A percentile compares a stretch with the other conserved stretches of the same genome.
These are phyloP conservation scores for Micractinium conductrix DNA, from an alignment of 139 green algal genomes.

Conservation along the genomic window DNA sequence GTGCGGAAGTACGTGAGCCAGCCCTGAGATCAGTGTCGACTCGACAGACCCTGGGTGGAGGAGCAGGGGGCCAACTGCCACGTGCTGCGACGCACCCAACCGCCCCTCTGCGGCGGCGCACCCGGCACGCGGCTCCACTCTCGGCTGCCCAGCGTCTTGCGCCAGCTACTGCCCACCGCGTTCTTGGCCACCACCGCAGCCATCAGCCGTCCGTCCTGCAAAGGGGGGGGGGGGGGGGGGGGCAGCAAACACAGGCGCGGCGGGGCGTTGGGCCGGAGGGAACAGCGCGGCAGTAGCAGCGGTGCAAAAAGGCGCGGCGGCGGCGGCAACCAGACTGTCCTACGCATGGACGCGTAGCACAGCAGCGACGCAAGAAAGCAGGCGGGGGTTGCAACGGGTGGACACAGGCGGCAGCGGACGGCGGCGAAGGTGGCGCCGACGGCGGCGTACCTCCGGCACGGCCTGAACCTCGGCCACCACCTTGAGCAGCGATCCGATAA, in stretches of 20 bases:
- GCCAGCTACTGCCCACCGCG: slow-evolving; percentile 77
- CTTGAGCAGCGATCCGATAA: slow-evolving; percentile 66
- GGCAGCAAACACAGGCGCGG: background rate
- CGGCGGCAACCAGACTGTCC: too few species aligned
- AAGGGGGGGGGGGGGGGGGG: background rate
- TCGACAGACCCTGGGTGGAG: too few species aligned
- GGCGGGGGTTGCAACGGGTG: too few species aligned
- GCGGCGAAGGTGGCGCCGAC: too few species aligned
- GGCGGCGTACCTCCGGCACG: slow-evolving; percentile 64
- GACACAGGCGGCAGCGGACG: too few species aligned
- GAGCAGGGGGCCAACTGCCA: too few species aligned
- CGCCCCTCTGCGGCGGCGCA: too few species aligned
- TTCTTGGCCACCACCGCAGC: slow-evolving; percentile 85
- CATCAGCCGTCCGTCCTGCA: slow-evolving; percentile 73
- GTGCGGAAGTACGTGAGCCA: too few species aligned
- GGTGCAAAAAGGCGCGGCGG: background rate
- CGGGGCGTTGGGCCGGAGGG: background rate
- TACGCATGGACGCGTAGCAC: too few species aligned
- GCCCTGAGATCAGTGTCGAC: too few species aligned
- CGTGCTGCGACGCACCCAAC: too few species aligned
- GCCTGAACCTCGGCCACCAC: slow-evolving; percentile 60
- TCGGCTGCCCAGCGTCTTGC: slow-evolving; percentile 78
- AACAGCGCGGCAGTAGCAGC: background rate
- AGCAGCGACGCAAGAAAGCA: too few species aligned
- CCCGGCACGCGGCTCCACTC: slow-evolving; percentile 58